Conservation (phyloP, 371 early-diverging fungal genomes). For the Gilbertella persicaria region DNA sequence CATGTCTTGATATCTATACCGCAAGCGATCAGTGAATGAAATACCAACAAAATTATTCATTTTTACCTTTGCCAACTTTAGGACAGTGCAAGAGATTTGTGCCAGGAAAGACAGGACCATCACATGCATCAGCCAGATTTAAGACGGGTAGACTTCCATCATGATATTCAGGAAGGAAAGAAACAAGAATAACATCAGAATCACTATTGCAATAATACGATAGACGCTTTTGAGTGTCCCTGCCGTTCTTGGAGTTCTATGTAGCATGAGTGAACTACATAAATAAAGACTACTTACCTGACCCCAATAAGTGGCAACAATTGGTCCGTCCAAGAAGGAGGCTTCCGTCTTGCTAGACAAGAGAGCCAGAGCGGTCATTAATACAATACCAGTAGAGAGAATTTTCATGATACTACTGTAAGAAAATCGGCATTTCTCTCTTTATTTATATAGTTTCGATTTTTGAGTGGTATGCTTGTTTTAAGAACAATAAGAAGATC, state of each 20-base stretch:
- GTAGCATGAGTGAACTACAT: too few relatives aligned
- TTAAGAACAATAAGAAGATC: too few relatives aligned
- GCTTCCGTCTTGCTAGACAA: too few relatives aligned
- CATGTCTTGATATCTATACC: conserved; percentile 60
- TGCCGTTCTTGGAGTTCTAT: conserved; percentile 18
- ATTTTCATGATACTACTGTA: too few relatives aligned
- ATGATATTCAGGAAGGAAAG: conserved; percentile 60
- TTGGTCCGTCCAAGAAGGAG: too few relatives aligned
- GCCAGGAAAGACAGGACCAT: conserved; percentile 47
- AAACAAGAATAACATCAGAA: conserved; percentile 59
- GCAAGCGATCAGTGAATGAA: not conserved
- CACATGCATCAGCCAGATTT: conserved; percentile 67
- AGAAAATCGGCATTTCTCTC: too few relatives aligned
- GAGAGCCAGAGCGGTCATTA: too few relatives aligned
- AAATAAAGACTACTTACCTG: too few relatives aligned
- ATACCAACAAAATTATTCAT: not conserved
- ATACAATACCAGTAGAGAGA: too few relatives aligned
- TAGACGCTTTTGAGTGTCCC: conserved; percentile 37
- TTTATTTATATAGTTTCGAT: too few relatives aligned
- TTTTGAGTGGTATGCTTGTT: too few relatives aligned
- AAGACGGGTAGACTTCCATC: conserved; percentile 43
- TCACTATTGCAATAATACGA: conserved; percentile 57
- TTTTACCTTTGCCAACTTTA: conserved; percentile 47
- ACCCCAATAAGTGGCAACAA: too few relatives aligned
- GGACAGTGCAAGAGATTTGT: conserved; percentile 60